Percentiles rank a stretch among this genome's conserved stretches.
Evolutionary conservation across 176 grass and related monocot species (phyloP).

Genomic region (Calamus simplicifolius): DNA sequence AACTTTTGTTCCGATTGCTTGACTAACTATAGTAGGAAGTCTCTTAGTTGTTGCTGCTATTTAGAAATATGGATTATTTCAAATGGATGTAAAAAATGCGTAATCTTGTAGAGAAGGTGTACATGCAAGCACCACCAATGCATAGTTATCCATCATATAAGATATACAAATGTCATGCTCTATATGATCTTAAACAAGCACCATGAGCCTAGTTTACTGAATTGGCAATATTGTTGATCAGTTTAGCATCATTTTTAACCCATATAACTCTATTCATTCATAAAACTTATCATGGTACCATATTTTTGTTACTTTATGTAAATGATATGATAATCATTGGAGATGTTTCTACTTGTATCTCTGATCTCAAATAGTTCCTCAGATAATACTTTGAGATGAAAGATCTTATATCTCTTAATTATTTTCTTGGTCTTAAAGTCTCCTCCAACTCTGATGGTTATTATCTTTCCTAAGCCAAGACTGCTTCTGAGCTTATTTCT

Average conservation of each 20-base stretch:
- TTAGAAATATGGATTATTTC: not conserved
- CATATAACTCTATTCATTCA: not conserved
- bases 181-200: not conserved
- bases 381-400: not conserved
- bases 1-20: not conserved
- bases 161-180: not conserved
- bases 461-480: not conserved
- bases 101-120: not conserved
- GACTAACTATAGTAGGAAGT: not conserved
- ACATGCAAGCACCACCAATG: not conserved
- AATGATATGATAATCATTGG: not conserved
- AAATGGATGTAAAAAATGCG: constrained; percentile 2
- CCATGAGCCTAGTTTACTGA: not conserved
- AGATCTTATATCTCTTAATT: not conserved
- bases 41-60: not conserved
- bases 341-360: not conserved
- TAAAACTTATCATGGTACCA: not conserved
- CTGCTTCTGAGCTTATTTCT: not conserved
- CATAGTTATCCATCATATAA: not conserved
- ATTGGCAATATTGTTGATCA: not conserved
- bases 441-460: too few species aligned
- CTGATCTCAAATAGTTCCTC: not conserved
- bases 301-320: not conserved
- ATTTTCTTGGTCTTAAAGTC: not conserved
- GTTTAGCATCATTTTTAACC: not conserved